Percentiles rank a stretch among this genome's conserved stretches.
phyloP scores from a whole-genome alignment of 2,329 filamentous ascomycete genomes.

The Exophiala alcalophila region DNA sequence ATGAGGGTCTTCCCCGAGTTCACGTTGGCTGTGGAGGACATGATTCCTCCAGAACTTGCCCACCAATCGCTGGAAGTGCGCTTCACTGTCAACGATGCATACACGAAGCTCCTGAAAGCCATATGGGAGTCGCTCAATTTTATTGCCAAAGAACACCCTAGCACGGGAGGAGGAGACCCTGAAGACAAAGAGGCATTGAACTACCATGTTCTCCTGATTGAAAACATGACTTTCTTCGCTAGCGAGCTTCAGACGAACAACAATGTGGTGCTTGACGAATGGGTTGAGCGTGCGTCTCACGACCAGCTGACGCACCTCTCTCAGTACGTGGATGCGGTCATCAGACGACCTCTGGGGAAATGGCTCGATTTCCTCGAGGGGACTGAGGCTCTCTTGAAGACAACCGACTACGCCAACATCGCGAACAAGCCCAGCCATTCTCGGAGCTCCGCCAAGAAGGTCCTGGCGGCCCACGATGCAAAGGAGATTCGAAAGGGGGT shows the following conservation, averaged over 20 bases:
- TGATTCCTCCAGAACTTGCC: slow-evolving; percentile 59
- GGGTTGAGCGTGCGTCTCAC: slow-evolving; percentile 71
- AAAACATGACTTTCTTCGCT: slow-evolving; percentile 98
- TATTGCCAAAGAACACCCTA: slow-evolving; percentile 71
- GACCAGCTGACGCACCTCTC: slow-evolving; percentile 85
- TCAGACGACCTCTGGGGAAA: slow-evolving; percentile 84
- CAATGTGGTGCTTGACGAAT: slow-evolving; percentile 75
- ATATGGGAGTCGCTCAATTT: slow-evolving; percentile 98
- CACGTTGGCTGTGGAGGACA: slow-evolving; percentile 76
- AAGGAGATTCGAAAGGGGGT: slow-evolving; percentile 89
- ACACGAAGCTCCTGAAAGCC: slow-evolving; percentile 81
- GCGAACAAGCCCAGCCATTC: slow-evolving; percentile 79
- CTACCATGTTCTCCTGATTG: slow-evolving; percentile 93
- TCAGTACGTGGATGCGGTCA: slow-evolving; percentile 82
- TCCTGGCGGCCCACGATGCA: slow-evolving; percentile 73
- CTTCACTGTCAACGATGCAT: slow-evolving; percentile 78
- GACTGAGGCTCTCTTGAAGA: slow-evolving; percentile 64
- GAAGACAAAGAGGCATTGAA: slow-evolving; percentile 97
- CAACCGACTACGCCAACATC: slow-evolving; percentile 53
- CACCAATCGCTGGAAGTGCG: slow-evolving; percentile 66
- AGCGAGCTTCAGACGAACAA: slow-evolving; percentile 79
- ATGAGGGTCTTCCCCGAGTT: slow-evolving; percentile 91
- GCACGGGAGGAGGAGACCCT: slow-evolving; percentile 54
- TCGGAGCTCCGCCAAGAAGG: slow-evolving; percentile 78
- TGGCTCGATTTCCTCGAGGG: slow-evolving; percentile 83